Evolutionary conservation across 805 yeast species (phyloP).

Genomic region (Hanseniaspora vineae): DNA sequence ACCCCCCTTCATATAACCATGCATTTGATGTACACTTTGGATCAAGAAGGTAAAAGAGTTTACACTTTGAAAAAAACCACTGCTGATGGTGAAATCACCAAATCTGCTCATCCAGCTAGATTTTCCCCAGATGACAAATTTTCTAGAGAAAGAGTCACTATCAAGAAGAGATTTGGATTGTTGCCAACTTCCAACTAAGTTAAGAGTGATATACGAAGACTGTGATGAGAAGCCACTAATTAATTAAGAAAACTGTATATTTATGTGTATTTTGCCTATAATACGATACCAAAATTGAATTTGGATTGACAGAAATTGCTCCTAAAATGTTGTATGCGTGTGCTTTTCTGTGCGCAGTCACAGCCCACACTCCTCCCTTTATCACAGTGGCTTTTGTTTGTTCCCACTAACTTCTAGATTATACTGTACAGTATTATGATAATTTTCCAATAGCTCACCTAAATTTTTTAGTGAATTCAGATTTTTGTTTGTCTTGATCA

Average conservation of each 20-base stretch:
- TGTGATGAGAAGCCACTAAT: no score
- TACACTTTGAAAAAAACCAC: conserved; percentile 82
- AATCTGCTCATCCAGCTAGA: conserved; percentile 98
- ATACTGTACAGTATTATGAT: conserved; percentile 55
- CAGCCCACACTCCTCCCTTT: background rate
- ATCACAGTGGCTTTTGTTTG: conserved; percentile 38
- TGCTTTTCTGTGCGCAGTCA: background rate
- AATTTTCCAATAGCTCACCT: conserved; percentile 70
- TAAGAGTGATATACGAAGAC: background rate
- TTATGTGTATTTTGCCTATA: background rate
- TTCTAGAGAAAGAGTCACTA: conserved; percentile 96
- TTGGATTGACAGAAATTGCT: no score
- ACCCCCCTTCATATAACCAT: conserved; percentile 35
- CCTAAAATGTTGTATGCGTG: background rate
- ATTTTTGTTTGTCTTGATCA: conserved; percentile 47
- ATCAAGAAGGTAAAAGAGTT: conserved; percentile 87
- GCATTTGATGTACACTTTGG: conserved; percentile 98
- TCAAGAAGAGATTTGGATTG: conserved; percentile 85
- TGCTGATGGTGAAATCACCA: conserved; percentile 85
- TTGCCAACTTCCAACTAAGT: conserved; percentile 68
- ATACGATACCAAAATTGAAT: no score
- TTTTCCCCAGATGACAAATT: conserved; percentile 99
- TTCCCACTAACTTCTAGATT: conserved; percentile 56
- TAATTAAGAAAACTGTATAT: background rate
- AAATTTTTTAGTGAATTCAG: conserved; percentile 60